Evolutionary conservation across 306 rosid genomes (phyloP).

Genomic region (Dalbergia oliveri): DNA sequence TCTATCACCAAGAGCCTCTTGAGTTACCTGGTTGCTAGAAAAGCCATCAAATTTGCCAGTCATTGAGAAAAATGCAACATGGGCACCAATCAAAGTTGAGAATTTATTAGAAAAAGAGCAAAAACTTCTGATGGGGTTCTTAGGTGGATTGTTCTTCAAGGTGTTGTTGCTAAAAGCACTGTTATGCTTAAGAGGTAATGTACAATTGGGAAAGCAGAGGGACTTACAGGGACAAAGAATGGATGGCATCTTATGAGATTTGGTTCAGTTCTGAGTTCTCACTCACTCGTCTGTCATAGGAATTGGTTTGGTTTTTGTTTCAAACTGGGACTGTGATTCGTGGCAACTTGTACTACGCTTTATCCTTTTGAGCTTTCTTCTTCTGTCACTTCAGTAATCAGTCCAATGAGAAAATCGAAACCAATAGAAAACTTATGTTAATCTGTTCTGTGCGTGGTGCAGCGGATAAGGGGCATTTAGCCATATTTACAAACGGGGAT

Average conservation of each 20-base stretch:
- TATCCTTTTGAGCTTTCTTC: background rate
- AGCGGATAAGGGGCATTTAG: too few species aligned
- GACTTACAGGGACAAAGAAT: conserved; percentile 61
- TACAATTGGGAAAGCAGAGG: conserved; percentile 40
- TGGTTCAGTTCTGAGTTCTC: conserved; percentile 37
- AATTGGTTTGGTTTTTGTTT: background rate
- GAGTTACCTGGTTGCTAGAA: conserved; percentile 55
- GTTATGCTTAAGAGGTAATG: conserved; percentile 31
- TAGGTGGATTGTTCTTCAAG: conserved; percentile 32
- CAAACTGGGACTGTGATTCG: background rate
- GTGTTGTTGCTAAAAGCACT: conserved; percentile 20
- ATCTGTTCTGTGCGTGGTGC: background rate
- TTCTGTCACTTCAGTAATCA: background rate
- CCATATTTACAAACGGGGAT: too few species aligned
- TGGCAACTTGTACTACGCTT: background rate
- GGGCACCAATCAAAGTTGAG: conserved; percentile 46
- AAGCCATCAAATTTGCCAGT: conserved; percentile 60
- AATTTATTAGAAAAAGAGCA: conserved; percentile 46
- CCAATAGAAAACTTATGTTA: background rate
- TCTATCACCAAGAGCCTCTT: conserved; percentile 44
- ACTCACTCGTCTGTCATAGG: background rate
- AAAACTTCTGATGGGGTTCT: conserved; percentile 27
- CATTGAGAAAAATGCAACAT: conserved; percentile 58
- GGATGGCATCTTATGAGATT: conserved; percentile 58
- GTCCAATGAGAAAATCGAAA: background rate